Evolutionary conservation across 345 rosid genomes (phyloP).

Genomic region (Adansonia digitata): DNA sequence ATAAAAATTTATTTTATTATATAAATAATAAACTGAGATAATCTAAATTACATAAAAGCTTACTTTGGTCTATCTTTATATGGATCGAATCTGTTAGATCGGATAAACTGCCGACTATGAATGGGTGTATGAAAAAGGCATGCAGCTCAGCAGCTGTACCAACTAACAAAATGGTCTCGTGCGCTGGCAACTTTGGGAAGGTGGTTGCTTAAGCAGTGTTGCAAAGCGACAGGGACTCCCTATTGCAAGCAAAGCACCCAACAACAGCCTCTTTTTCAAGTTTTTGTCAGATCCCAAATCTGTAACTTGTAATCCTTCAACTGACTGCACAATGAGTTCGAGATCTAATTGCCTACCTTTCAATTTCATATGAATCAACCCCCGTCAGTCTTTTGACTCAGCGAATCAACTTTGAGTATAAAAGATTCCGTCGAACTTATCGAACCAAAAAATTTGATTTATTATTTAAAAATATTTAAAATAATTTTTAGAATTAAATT

Average conservation of each 20-base stretch:
- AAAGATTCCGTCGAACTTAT: too few species aligned
- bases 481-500: too few species aligned
- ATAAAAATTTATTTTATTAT: too few species aligned
- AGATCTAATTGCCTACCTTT: neutral
- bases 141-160: conserved; percentile 22
- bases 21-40: too few species aligned
- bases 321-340: neutral
- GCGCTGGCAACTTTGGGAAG: conserved; percentile 32
- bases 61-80: too few species aligned
- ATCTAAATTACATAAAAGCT: too few species aligned
- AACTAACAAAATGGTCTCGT: conserved; percentile 22
- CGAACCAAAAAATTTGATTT: too few species aligned
- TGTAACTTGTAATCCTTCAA: neutral
- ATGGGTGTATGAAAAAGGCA: too few species aligned
- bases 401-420: too few species aligned
- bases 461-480: too few species aligned
- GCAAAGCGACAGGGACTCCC: conserved; percentile 38
- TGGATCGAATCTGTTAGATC: too few species aligned
- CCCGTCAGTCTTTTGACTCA: neutral
- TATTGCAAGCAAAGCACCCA: conserved; percentile 37
- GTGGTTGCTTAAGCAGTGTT: conserved; percentile 30
- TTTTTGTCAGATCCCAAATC: neutral
- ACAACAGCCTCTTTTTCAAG: neutral
- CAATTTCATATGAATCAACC: neutral
- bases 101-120: too few species aligned